These are phyloP conservation scores for Talaromyces sp. DNA, from an alignment of 2,329 filamentous ascomycete species.

Conservation along the genomic window DNA sequence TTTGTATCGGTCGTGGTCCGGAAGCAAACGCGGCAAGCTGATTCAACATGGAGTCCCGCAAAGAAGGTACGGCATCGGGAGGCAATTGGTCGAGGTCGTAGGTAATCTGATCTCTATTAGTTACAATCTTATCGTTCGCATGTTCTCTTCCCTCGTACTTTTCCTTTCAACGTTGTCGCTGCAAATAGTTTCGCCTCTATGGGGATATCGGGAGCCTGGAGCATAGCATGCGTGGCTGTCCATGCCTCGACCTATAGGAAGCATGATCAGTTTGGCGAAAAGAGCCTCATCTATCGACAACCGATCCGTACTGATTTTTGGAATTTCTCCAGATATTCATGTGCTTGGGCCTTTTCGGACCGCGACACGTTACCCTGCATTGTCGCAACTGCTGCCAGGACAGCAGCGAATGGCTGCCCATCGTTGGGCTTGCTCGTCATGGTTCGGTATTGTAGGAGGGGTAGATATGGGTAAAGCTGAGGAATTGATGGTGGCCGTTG, in stretches of 20 bases:
- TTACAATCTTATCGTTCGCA: conserved; percentile 4
- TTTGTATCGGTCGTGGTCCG: conserved; percentile 77
- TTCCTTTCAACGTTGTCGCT: conserved; percentile 94
- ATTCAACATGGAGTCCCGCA: conserved; percentile 79
- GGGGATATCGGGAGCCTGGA: conserved; percentile 72
- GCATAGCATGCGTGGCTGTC: conserved; percentile 79
- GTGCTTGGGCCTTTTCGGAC: conserved; percentile 81
- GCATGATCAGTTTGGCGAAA: not conserved
- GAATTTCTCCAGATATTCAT: conserved; percentile 87
- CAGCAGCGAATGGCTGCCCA: conserved; percentile 73
- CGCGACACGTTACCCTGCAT: conserved; percentile 82
- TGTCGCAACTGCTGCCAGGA: conserved; percentile 82
- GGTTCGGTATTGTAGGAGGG: conserved; percentile 20
- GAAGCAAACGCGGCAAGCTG: conserved; percentile 77
- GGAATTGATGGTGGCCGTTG: not conserved
- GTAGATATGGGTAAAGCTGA: conserved; percentile 13
- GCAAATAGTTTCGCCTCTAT: conserved; percentile 90
- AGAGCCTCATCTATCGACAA: not conserved
- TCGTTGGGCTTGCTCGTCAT: conserved; percentile 67
- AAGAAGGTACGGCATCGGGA: conserved; percentile 65
- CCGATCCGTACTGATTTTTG: conserved; percentile 83
- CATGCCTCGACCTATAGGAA: conserved; percentile 74
- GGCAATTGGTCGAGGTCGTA: conserved; percentile 92
- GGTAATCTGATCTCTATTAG: conserved; percentile 66
- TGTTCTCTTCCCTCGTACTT: conserved; percentile 58